phyloP scores from a whole-genome alignment of 495 filamentous ascomycete species.

The Geopyxis carbonaria region DNA sequence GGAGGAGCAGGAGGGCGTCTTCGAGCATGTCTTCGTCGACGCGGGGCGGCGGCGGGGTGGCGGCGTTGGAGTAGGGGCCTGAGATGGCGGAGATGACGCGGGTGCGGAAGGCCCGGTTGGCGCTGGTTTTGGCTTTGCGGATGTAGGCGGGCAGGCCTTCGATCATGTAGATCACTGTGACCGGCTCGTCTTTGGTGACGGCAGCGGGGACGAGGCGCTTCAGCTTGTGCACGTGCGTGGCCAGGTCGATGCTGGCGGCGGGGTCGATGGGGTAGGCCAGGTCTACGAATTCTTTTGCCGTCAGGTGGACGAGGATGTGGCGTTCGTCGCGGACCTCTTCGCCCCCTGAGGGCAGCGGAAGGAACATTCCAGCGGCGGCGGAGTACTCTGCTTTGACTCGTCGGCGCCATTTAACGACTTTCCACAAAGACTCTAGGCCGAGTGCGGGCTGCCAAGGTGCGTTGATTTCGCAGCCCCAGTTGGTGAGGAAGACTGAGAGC shows the following conservation, averaged over 20 bases:
- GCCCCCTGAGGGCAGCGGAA: slow-evolving; percentile 39
- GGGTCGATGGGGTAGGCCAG: slow-evolving; percentile 32
- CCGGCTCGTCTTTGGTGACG: slow-evolving; percentile 1
- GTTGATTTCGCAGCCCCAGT: slow-evolving; percentile 37
- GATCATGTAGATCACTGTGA: slow-evolving; percentile 55
- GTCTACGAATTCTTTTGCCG: slow-evolving; percentile 52
- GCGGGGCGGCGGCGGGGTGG: slow-evolving; percentile 24
- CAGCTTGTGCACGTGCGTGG: slow-evolving; percentile 41
- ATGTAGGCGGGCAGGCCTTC: slow-evolving; percentile 53
- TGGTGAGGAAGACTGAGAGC: slow-evolving; percentile 36
- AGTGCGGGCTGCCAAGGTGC: slow-evolving; percentile 27
- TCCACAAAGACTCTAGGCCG: slow-evolving; percentile 33
- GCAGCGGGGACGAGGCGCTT: slow-evolving; percentile 33
- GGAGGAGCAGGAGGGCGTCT: slow-evolving; percentile 53
- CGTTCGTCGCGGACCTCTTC: slow-evolving; percentile 39
- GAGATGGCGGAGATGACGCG: slow-evolving; percentile 8
- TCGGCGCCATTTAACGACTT: slow-evolving; percentile 60
- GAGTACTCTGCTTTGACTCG: slow-evolving; percentile 49
- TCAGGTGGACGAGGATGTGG: slow-evolving; percentile 49
- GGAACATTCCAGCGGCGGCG: slow-evolving; percentile 43
- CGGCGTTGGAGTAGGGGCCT: slow-evolving; percentile 21
- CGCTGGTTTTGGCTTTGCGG: slow-evolving; percentile 24
- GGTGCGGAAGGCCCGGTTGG: slow-evolving; percentile 22
- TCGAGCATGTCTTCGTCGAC: slow-evolving; percentile 32
- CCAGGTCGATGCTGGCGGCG: slow-evolving; percentile 29